Conservation (phyloP, 306 rosid species). For the Sophora flavescens region DNA sequence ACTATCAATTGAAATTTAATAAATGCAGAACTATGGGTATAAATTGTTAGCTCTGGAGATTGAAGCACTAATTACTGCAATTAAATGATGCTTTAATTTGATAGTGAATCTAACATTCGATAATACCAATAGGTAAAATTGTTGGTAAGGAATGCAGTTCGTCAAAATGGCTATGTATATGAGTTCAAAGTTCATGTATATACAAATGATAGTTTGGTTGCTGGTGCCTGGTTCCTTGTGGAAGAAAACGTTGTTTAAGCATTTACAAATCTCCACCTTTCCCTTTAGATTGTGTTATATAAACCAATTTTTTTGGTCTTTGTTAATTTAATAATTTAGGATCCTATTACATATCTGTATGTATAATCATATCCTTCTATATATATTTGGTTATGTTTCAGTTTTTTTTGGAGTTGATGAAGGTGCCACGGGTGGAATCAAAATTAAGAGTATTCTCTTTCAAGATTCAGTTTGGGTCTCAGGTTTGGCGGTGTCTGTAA, state of each 20-base stretch:
- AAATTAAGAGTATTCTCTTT: conserved; percentile 93
- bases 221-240: no score
- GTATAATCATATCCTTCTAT: conserved; percentile 3
- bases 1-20: conserved; percentile 10
- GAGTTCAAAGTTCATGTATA: conserved; percentile 32
- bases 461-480: conserved; percentile 90
- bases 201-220: no score
- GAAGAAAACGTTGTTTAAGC: no score
- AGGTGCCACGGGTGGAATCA: conserved; percentile 98
- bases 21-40: conserved; percentile 25
- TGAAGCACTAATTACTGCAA: not conserved
- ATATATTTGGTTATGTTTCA: conserved; percentile 56
- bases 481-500: conserved; percentile 73
- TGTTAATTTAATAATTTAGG: conserved; percentile 4
- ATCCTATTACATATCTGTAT: not conserved
- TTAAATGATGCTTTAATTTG: conserved; percentile 16
- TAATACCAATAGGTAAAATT: not conserved
- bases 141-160: conserved; percentile 10
- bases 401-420: conserved; percentile 95
- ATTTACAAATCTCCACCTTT: conserved; percentile 10
- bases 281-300: conserved; percentile 32
- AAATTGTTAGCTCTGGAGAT: conserved; percentile 12
- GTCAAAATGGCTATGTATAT: not conserved
- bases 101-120: conserved; percentile 10
- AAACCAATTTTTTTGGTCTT: conserved; percentile 16